Conservation (phyloP, 495 filamentous ascomycete species). For the Ramalina peruviana region DNA sequence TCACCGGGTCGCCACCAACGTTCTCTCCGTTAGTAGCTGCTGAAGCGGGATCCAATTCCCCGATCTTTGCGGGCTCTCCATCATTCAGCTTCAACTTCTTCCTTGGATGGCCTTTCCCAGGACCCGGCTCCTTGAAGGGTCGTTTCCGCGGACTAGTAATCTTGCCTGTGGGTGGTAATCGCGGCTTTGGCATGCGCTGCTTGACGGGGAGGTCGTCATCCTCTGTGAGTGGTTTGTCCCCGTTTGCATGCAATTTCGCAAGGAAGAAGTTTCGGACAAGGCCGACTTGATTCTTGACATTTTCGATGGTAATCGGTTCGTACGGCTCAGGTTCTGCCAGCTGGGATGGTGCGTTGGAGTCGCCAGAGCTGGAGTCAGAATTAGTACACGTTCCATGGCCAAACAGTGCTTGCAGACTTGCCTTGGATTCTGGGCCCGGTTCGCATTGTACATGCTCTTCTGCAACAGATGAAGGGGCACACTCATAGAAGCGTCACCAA, state of each 20-base stretch:
- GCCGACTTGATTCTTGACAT: slow-evolving; percentile 63
- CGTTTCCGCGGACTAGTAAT: slow-evolving; percentile 84
- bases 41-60: slow-evolving; percentile 5
- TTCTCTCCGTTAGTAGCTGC: slow-evolving; percentile 3
- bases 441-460: slow-evolving; percentile 69
- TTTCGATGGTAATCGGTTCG: slow-evolving; percentile 68
- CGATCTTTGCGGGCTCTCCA: slow-evolving; percentile 15
- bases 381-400: slow-evolving; percentile 10
- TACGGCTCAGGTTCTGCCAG: slow-evolving; percentile 59
- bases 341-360: slow-evolving; percentile 28
- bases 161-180: slow-evolving; percentile 88
- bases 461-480: slow-evolving; percentile 92
- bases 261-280: slow-evolving; percentile 83
- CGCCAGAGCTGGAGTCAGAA: slow-evolving; percentile 23
- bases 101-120: slow-evolving; percentile 50
- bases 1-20: slow-evolving; percentile 1
- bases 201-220: slow-evolving; percentile 91
- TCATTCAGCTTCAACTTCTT: slow-evolving; percentile 42
- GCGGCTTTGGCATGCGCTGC: slow-evolving; percentile 80
- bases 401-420: slow-evolving; percentile 23
- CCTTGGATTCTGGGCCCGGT: slow-evolving; percentile 59
- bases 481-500: slow-evolving; percentile 69
- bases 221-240: slow-evolving; percentile 72
- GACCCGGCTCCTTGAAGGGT: slow-evolving; percentile 58
- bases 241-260: slow-evolving; percentile 67